Percentiles rank a stretch among this genome's conserved stretches.
Evolutionary conservation across 768 basidiomycete genomes (phyloP).

Genomic region (Amylocystis lapponica): DNA sequence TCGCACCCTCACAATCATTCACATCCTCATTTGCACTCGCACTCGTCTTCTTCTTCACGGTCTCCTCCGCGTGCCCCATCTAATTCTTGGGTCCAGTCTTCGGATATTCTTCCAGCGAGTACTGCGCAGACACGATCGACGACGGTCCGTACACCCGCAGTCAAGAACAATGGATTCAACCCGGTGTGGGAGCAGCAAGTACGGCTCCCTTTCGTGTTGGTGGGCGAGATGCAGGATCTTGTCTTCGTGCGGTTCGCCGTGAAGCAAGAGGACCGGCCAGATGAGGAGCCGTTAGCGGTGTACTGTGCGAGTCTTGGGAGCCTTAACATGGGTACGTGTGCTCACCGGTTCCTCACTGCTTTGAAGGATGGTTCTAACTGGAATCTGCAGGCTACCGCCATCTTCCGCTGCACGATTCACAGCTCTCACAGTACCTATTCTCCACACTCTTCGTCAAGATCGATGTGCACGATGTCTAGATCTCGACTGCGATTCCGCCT

Average conservation of each 20-base stretch:
- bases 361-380: not conserved
- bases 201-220: slow-evolving; percentile 67
- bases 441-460: slow-evolving; percentile 87
- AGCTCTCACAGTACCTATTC: slow-evolving; percentile 85
- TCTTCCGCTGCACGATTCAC: slow-evolving; percentile 81
- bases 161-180: slow-evolving; percentile 90
- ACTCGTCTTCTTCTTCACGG: no score
- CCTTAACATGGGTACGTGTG: slow-evolving; percentile 61
- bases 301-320: slow-evolving; percentile 71
- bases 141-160: slow-evolving; percentile 54
- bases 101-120: slow-evolving; percentile 12
- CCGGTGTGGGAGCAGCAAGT: slow-evolving; percentile 79
- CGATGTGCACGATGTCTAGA: slow-evolving; percentile 34
- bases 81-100: slow-evolving; percentile 2
- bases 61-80: slow-evolving; percentile 1
- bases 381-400: slow-evolving; percentile 70
- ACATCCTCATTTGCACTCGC: not conserved
- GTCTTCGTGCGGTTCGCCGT: slow-evolving; percentile 81
- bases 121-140: slow-evolving; percentile 23
- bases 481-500: not conserved
- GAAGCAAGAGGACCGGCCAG: slow-evolving; percentile 54
- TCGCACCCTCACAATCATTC: not conserved
- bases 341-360: slow-evolving; percentile 4
- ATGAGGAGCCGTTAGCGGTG: slow-evolving; percentile 62
- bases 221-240: slow-evolving; percentile 73